Evolutionary conservation across 2,329 filamentous ascomycete species (phyloP).

Genomic region (Talaromyces islandicus): DNA sequence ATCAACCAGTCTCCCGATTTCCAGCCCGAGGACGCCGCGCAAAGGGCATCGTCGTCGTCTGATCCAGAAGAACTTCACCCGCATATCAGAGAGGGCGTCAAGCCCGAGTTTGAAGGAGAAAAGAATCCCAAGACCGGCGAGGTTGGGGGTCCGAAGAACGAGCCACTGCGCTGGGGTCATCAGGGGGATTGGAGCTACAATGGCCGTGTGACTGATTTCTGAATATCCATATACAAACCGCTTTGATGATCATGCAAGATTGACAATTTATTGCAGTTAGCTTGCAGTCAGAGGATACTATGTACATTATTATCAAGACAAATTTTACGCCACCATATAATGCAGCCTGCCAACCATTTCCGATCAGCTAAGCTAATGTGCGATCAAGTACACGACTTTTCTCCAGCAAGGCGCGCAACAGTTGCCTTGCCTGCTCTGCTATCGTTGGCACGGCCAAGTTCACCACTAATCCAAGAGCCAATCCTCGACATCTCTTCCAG

Average conservation of each 20-base stretch:
- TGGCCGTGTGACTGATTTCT: conserved; percentile 89
- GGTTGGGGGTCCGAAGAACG: conserved; percentile 94
- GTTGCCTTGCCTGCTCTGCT: conserved; percentile 51
- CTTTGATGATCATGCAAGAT: background rate
- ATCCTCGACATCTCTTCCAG: conserved; percentile 51
- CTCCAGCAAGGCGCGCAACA: conserved; percentile 30
- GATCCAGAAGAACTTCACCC: conserved; percentile 52
- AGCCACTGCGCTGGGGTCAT: conserved; percentile 81
- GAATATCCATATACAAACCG: conserved; percentile 13
- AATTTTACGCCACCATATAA: background rate
- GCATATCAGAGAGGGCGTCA: conserved; percentile 67
- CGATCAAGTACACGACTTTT: conserved; percentile 9
- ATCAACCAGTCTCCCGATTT: conserved; percentile 47
- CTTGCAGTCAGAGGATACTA: background rate
- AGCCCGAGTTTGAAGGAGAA: conserved; percentile 90
- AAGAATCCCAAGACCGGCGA: conserved; percentile 90
- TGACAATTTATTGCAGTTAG: background rate
- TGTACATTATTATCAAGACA: conserved; percentile 6
- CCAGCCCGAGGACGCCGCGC: conserved; percentile 12
- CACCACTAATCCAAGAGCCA: conserved; percentile 51
- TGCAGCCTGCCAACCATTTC: background rate
- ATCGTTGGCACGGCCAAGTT: conserved; percentile 48
- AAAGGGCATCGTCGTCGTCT: conserved; percentile 17
- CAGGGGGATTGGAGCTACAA: conserved; percentile 86
- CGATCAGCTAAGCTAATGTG: background rate